Percentiles rank a stretch among this genome's conserved stretches.
Conservation (phyloP, 768 basidiomycete species). For the Lentinula sp. region DNA sequence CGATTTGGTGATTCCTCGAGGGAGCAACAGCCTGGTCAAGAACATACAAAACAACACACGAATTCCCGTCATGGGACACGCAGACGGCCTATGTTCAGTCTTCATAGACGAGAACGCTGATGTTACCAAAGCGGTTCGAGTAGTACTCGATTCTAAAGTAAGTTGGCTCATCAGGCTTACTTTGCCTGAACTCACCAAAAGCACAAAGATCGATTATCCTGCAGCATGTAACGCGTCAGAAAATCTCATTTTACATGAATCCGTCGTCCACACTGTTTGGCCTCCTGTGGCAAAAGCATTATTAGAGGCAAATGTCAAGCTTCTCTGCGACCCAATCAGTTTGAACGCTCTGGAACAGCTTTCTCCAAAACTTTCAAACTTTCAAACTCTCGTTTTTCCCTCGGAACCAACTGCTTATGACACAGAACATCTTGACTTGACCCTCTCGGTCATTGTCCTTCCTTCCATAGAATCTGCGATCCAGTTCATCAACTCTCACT, state of each 20-base stretch:
- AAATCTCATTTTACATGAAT: constrained; percentile 80
- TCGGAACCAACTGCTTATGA: constrained; percentile 64
- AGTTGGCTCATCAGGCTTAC: constrained; percentile 3
- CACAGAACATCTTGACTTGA: constrained; percentile 86
- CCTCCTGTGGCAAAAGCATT: constrained; percentile 70
- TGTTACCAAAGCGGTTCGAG: constrained; percentile 68
- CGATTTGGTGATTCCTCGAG: constrained; percentile 94
- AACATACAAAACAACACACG: constrained; percentile 86
- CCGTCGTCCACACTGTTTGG: constrained; percentile 72
- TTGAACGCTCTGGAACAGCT: constrained; percentile 45
- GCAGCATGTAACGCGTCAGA: constrained; percentile 95
- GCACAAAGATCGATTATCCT: constrained; percentile 77
- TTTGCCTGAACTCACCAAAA: neutral
- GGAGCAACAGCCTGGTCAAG: constrained; percentile 84
- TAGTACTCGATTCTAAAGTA: constrained; percentile 91
- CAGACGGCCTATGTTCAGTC: constrained; percentile 90
- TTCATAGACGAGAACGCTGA: constrained; percentile 85
- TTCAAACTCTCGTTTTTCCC: constrained; percentile 40
- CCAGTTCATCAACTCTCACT: constrained; percentile 85
- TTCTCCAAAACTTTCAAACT: constrained; percentile 28
- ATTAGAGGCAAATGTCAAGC: constrained; percentile 58
- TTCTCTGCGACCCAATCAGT: constrained; percentile 72
- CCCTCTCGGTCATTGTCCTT: constrained; percentile 73
- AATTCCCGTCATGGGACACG: constrained; percentile 99
- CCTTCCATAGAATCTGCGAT: constrained; percentile 73